Conservation (phyloP, 2,329 filamentous ascomycete species). For the Fusarium sp. region DNA sequence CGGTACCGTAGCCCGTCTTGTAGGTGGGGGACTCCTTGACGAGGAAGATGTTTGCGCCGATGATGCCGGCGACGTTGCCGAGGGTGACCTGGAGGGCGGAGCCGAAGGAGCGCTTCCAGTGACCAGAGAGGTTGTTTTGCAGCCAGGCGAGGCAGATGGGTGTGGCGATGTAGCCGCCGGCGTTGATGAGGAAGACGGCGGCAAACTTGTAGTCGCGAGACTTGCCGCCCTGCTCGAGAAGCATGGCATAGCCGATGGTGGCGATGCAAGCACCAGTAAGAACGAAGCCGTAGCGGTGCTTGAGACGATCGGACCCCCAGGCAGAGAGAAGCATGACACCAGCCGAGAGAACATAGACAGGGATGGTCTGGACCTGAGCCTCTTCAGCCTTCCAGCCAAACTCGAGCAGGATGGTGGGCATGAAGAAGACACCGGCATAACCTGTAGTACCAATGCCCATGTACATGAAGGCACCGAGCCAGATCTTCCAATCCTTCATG, state of each 20-base stretch:
- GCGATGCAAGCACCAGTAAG: slow-evolving; percentile 62
- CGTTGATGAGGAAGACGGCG: slow-evolving; percentile 65
- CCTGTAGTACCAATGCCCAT: slow-evolving; percentile 58
- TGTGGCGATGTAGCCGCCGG: slow-evolving; percentile 65
- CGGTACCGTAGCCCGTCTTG: slow-evolving; percentile 61
- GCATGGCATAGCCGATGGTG: slow-evolving; percentile 66
- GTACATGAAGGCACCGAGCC: slow-evolving; percentile 52
- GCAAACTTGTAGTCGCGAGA: slow-evolving; percentile 58
- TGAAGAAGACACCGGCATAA: slow-evolving; percentile 55
- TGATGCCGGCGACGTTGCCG: slow-evolving; percentile 63
- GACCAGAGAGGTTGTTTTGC: slow-evolving; percentile 66
- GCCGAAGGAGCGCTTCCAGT: slow-evolving; percentile 67
- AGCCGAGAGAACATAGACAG: slow-evolving; percentile 52
- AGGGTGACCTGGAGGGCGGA: slow-evolving; percentile 62
- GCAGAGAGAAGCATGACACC: slow-evolving; percentile 49
- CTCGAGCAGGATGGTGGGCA: slow-evolving; percentile 53
- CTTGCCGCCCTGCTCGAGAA: slow-evolving; percentile 53
- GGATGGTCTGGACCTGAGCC: slow-evolving; percentile 52
- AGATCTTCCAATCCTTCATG: slow-evolving; percentile 60
- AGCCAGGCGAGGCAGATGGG: slow-evolving; percentile 69
- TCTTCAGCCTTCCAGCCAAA: slow-evolving; percentile 50
- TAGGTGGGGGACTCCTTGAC: slow-evolving; percentile 60
- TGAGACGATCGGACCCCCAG: slow-evolving; percentile 61
- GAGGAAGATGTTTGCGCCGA: slow-evolving; percentile 62
- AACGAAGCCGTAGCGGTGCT: slow-evolving; percentile 67